These are phyloP conservation scores for Colletotrichum sp. DNA, from an alignment of 2,329 filamentous ascomycete species.

Conservation along the genomic window DNA sequence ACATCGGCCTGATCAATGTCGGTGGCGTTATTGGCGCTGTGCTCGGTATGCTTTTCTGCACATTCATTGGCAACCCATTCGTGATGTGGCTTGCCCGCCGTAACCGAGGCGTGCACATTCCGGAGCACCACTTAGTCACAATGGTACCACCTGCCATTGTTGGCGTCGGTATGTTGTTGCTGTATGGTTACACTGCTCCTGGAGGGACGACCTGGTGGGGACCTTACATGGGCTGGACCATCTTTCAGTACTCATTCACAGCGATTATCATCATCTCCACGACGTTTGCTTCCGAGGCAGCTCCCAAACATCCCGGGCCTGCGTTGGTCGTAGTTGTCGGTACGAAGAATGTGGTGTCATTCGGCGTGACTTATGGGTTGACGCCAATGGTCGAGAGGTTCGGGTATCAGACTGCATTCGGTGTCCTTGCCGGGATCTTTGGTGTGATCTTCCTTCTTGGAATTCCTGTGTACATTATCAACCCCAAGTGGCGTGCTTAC, in stretches of 20 bases:
- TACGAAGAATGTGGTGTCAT: conserved; percentile 37
- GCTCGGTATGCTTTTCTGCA: conserved; percentile 28
- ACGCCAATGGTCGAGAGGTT: conserved; percentile 32
- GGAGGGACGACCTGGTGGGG: conserved; percentile 17
- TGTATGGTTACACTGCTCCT: conserved; percentile 21
- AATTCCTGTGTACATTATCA: conserved; percentile 25
- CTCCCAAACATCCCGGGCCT: conserved; percentile 36
- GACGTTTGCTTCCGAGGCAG: conserved; percentile 36
- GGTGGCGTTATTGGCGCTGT: conserved; percentile 50
- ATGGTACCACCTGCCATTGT: conserved; percentile 21
- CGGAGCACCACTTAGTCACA: conserved; percentile 24
- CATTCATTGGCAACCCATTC: conserved; percentile 23
- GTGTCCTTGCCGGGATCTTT: conserved; percentile 22
- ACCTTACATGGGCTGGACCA: conserved; percentile 33
- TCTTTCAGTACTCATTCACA: conserved; percentile 31
- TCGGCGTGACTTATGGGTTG: conserved; percentile 34
- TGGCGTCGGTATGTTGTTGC: conserved; percentile 22
- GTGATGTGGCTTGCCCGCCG: conserved; percentile 23
- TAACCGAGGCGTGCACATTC: conserved; percentile 25
- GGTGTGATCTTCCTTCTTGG: conserved; percentile 25
- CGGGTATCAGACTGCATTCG: conserved; percentile 23
- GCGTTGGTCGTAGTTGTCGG: conserved; percentile 37
- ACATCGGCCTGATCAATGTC: conserved; percentile 51
- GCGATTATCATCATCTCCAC: conserved; percentile 32
- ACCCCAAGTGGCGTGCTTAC: conserved; percentile 21